Base-by-base conservation (phyloP, 371 early-diverging fungal species). In the Lichtheimia ornata region DNA sequence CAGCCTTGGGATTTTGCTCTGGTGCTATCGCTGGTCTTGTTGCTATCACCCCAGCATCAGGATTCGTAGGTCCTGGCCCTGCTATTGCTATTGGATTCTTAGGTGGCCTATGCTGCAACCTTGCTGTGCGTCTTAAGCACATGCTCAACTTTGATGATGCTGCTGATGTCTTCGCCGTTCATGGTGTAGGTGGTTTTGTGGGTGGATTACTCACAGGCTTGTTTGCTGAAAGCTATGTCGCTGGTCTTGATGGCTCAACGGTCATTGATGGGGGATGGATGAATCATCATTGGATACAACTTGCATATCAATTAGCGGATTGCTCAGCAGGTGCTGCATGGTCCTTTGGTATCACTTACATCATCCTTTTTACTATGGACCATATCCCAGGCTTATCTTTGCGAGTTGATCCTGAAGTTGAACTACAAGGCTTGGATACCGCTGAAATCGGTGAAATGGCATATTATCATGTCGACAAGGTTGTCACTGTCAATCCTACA, bases 21-120 rank as follows among this genome's bases (percentile, higher is more conserved):
- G 97, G 96, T 28, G 95, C 93, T 17, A 91, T 97, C 30, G 87
- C 94, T 12, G 97, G 95, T 11, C 74, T 97, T n/a, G 97, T 95
- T 4, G 87, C 91, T 14, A 95, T 97, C 62, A 97, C 97, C 0
- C 97, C 97, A 11, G 94, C 84, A 4, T 86, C 94, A 2, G 97
- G 97, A 7, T 96, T 76, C 61, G 94, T 96, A 24, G 86, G 89
- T 0, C 91, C 95, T n/a, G 88, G 85, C 61, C 85, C 93, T 22
- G 83, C 91, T 41, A 84, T 94, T 17, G 83, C 92, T 3, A 89
- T 94, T 60, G 96, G 97, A 17, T 77, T 89, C 58, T 45, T 88
- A 43, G 88, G 87, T 42, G 89, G 84, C n/a, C 56, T 90, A 50
- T 75, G 67, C 17, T 95, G 94, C 74, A 91, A 93, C 72, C 69